Evolutionary conservation across 2,329 filamentous ascomycete genomes (phyloP).

Genomic region (Aspergillus tubingensis): DNA sequence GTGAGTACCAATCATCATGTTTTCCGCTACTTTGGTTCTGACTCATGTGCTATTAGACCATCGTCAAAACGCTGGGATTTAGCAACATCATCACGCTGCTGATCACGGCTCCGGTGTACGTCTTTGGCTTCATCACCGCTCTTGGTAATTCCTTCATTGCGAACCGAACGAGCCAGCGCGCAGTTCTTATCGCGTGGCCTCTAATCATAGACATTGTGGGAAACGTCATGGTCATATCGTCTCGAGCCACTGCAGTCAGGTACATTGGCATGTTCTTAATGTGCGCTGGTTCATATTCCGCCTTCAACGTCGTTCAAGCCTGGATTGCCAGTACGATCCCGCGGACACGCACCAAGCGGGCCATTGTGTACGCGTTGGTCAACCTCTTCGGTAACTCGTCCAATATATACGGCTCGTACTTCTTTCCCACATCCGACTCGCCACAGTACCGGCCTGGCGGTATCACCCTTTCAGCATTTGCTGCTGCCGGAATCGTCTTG

Average conservation of each 20-base stretch:
- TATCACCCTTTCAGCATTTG: conserved; percentile 21
- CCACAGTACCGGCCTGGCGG: conserved; percentile 22
- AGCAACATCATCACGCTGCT: conserved; percentile 20
- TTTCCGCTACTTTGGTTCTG: not conserved
- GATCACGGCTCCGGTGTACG: conserved; percentile 24
- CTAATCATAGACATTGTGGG: conserved; percentile 22
- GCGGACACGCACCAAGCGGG: conserved; percentile 22
- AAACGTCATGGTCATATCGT: conserved; percentile 21
- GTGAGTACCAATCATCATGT: not conserved
- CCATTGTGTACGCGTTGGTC: conserved; percentile 24
- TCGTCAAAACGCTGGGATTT: conserved; percentile 23
- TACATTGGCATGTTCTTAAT: conserved; percentile 25
- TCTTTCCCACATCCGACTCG: conserved; percentile 19
- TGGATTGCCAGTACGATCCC: conserved; percentile 28
- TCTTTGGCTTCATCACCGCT: conserved; percentile 37
- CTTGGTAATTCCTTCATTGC: conserved; percentile 33
- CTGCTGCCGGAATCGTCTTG: conserved; percentile 17
- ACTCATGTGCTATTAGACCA: conserved; percentile 12
- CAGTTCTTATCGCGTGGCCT: conserved; percentile 21
- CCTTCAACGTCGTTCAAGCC: conserved; percentile 24
- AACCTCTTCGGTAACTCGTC: conserved; percentile 24
- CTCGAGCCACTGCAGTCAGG: conserved; percentile 16
- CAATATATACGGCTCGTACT: conserved; percentile 25
- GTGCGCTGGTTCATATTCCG: conserved; percentile 23
- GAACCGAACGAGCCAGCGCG: conserved; percentile 18